phyloP scores from a whole-genome alignment of 345 rosid species.

The Hibiscus syriacus region DNA sequence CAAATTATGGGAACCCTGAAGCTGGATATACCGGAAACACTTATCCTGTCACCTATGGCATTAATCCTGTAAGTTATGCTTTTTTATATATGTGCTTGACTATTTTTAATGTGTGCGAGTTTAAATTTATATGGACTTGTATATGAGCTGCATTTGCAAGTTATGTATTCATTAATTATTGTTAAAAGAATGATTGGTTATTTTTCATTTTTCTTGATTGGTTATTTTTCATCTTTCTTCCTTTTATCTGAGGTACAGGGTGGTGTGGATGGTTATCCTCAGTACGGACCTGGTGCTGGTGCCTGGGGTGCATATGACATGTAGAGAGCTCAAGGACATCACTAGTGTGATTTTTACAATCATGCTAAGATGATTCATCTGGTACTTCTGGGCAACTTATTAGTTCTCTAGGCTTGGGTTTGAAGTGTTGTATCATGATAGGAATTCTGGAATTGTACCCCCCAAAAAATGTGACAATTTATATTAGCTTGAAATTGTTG shows the following conservation, averaged over 20 bases:
- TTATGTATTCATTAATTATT: neutral
- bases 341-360: conserved; percentile 33
- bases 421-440: conserved; percentile 22
- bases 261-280: conserved; percentile 63
- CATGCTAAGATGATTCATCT: conserved; percentile 23
- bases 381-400: conserved; percentile 36
- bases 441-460: conserved; percentile 24
- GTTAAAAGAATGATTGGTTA: neutral
- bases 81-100: neutral
- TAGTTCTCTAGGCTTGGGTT: conserved; percentile 21
- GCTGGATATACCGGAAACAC: conserved; percentile 53
- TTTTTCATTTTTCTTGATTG: no score
- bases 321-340: conserved; percentile 66
- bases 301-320: conserved; percentile 65
- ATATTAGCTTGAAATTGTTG: conserved; percentile 12
- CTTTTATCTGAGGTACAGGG: conserved; percentile 41
- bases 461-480: conserved; percentile 15
- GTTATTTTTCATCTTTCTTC: neutral
- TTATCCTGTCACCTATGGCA: conserved; percentile 59
- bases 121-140: conserved; percentile 3
- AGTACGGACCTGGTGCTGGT: conserved; percentile 62
- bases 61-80: conserved; percentile 74
- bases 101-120: neutral
- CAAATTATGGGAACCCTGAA: conserved; percentile 58
- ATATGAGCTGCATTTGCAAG: neutral